A percentile compares a stretch with the other conserved stretches of the same genome.
phyloP scores from a whole-genome alignment of 371 early-diverging fungal species.

The Apophysomyces elegans region DNA sequence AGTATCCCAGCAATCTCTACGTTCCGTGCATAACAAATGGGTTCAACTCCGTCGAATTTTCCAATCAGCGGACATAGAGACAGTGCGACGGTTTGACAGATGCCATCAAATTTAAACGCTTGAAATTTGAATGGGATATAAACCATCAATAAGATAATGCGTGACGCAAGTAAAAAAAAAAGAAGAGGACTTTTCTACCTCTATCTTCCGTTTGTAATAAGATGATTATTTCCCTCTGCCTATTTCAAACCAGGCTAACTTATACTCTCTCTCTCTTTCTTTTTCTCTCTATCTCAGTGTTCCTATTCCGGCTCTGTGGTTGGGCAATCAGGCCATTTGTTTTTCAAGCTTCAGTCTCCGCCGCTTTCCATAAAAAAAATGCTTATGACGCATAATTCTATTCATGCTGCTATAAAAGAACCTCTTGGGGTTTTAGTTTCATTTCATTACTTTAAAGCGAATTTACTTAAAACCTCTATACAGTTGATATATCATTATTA shows the following conservation, averaged over 20 bases:
- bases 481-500: background rate
- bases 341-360: slow-evolving; percentile 9
- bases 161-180: slow-evolving; percentile 5
- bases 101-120: slow-evolving; percentile 73
- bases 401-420: background rate
- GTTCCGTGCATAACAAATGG: slow-evolving; percentile 90
- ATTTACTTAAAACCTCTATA: too few species aligned
- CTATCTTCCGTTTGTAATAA: too few species aligned
- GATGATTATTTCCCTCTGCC: too few species aligned
- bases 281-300: too few species aligned
- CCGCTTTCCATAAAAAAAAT: background rate
- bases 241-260: slow-evolving; percentile 2
- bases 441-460: background rate
- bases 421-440: background rate
- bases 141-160: slow-evolving; percentile 12
- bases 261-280: background rate
- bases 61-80: slow-evolving; percentile 91
- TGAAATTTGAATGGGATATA: slow-evolving; percentile 43
- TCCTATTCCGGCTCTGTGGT: background rate
- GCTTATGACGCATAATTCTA: slow-evolving; percentile 3
- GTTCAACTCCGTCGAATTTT: slow-evolving; percentile 74
- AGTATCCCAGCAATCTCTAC: slow-evolving; percentile 77
- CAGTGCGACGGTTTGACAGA: slow-evolving; percentile 82
- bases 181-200: background rate
- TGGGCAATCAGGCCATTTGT: slow-evolving; percentile 8